Base-by-base conservation (phyloP, 2,329 filamentous ascomycete genomes). In the Celoporthe dispersa region DNA sequence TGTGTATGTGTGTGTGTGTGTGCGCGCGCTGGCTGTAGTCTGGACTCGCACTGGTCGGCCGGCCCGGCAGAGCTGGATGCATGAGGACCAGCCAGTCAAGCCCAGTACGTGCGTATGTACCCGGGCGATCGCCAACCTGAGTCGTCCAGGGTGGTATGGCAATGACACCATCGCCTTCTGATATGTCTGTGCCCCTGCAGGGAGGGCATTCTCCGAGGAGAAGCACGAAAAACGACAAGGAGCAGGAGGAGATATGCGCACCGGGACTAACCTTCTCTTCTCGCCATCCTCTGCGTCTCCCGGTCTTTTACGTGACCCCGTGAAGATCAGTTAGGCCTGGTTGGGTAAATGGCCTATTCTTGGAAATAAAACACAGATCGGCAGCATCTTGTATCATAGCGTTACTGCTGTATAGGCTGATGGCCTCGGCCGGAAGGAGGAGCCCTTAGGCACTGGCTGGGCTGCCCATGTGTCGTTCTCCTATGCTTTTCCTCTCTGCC, bases 311-410 rank as follows among this genome's bases (percentile, higher is more conserved):
- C 19, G 62, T 64, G 62, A 39, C 35, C 64, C 6, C 64, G 57
- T 44, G 68, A 63, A 64, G 64, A 67, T 69, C 68, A 61, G 57
- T 41, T 67, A 67, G 51, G 39, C 68, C 55, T 37, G 25, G 25
- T 44, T 41, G 37, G 61, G 39, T 28, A 33, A 31, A 25, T 39
- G 60, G 44, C 31, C 57, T 69, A 69, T 69, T 67, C 57, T 69
- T 69, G 64, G 68, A 69, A 53, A n/a, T n/a, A n/a, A n/a, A 53
- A 25, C 41, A 39, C 64, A 55, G 68, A 67, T 69, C 68, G 63
- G 57, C 68, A 44, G 16, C 41, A 48, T 44, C 61, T 14, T 39
- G 39, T 25, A 63, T 48, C 16, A 41, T 3, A 41, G 2, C 12
- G 39, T 41, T n/a, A n/a, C n/a, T n/a, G 16, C 11, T 14, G 3